Conservation (phyloP, 306 rosid species). For the Ochetophila trinervis region DNA sequence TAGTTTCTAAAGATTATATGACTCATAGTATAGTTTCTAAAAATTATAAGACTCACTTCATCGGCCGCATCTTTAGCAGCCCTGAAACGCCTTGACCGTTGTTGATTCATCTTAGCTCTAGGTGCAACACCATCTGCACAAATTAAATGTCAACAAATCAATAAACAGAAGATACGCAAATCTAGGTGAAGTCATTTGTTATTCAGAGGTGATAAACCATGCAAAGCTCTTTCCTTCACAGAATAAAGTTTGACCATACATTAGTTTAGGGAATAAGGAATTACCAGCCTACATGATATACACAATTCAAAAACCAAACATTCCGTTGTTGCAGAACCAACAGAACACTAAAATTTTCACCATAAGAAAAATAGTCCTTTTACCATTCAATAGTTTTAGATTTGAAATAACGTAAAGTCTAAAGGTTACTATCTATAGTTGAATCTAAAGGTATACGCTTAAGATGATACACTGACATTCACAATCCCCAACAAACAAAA, state of each 20-base stretch:
- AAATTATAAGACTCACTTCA: conserved; percentile 7
- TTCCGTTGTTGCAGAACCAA: too few relatives aligned
- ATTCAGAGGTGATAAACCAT: not conserved
- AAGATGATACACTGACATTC: not conserved
- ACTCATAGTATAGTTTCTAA: not conserved
- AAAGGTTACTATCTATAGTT: too few relatives aligned
- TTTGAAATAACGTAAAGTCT: too few relatives aligned
- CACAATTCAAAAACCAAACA: too few relatives aligned
- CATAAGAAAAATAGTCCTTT: too few relatives aligned
- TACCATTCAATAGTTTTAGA: too few relatives aligned
- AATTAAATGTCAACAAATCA: not conserved
- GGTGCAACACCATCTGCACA: conserved; percentile 33
- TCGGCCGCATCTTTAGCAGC: conserved; percentile 27
- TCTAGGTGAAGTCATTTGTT: not conserved
- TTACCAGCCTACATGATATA: too few relatives aligned
- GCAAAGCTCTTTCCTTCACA: not conserved
- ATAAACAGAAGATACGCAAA: not conserved
- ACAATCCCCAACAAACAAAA: not conserved
- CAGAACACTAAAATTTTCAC: too few relatives aligned
- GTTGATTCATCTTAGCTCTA: conserved; percentile 37
- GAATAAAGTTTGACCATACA: too few relatives aligned
- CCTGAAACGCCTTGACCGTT: conserved; percentile 25
- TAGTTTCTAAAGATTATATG: not conserved
- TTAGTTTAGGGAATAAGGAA: too few relatives aligned
- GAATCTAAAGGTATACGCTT: too few relatives aligned